Evolutionary conservation across 179 eudicot species (phyloP), one percentile per base, ranked within the genome.

Genomic region (Amaranthus tricolor): DNA sequence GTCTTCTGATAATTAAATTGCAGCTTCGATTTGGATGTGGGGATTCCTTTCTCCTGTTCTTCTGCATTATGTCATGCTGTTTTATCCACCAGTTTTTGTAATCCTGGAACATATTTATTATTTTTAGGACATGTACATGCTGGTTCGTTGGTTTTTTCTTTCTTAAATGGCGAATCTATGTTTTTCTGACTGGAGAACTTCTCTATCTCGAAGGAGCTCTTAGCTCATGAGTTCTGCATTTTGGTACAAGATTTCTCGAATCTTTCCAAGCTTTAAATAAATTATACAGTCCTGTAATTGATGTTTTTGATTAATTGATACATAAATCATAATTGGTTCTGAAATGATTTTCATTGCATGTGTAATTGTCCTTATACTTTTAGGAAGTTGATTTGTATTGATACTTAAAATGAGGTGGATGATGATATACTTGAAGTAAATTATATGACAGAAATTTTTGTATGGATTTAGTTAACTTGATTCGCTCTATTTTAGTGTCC

Each of bases 41-140:
- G 16, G 58, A 6, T 15, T 5, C 14, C 58, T 7, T 17, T 54
- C 58, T 21, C 9, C 17, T 15, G 43, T 3, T 21, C 7, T 45
- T 53, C 44, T 10, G 47, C 10, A 7, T 24, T 43, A 15, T 52
- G 57, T 20, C 61, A 10, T 5, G 5, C 79, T 70, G 79, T 72
- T 73, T 43, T 66, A 21, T 74, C 68, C 61, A 77, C 76, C 77
- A 17, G n/a, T 63, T 68, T 49, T 68, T 77, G 78, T 70, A 81
- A 77, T 77, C 53, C 65, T 70, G 69, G 67, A 73, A 55, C 44
- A 63, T 63, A 51, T 5, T 8, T 68, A 17, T 57, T 31, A 49
- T 66, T 13, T 47, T 53, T 47, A 59, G 72, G 65, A 55, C 62
- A 45, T 14, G 54, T 77, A 50, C 57, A 9, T 70, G 24, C 54